Conservation (phyloP, 257 asterid species). For the Nemophila menziesii region DNA sequence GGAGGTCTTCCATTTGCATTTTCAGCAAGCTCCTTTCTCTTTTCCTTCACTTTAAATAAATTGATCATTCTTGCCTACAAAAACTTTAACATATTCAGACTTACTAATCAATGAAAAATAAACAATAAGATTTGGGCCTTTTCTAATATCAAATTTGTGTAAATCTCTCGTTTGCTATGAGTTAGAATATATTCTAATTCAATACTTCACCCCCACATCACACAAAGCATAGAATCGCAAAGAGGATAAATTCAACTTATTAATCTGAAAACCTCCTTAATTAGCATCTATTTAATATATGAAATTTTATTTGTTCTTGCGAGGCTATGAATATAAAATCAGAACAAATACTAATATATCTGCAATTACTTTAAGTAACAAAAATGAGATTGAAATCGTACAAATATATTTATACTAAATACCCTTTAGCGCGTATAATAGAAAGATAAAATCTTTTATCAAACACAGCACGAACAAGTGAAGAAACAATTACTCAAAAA, state of each 20-base stretch:
- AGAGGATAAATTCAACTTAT: not conserved
- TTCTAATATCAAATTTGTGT: too few relatives aligned
- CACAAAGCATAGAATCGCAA: not conserved
- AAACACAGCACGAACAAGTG: not conserved
- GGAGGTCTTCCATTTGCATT: conserved; percentile 78
- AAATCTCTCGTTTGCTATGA: not conserved
- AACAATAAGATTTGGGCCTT: not conserved
- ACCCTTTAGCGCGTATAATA: not conserved
- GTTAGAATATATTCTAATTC: not conserved
- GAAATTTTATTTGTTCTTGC: not conserved
- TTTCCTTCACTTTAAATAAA: conserved; percentile 87
- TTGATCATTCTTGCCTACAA: conserved; percentile 63
- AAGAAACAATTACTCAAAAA: too few relatives aligned
- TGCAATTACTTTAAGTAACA: not conserved
- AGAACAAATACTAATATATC: not conserved
- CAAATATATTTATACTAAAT: not conserved
- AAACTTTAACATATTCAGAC: not conserved
- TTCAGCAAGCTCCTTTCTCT: conserved; percentile 87
- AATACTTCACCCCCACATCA: not conserved
- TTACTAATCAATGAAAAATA: not conserved
- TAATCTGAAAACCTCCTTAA: not conserved
- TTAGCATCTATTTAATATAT: not conserved
- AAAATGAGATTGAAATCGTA: not conserved
- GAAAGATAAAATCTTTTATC: not conserved
- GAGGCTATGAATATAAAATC: not conserved